Conservation (phyloP, 2,329 filamentous ascomycete genomes). For the Annulohypoxylon truncatum region DNA sequence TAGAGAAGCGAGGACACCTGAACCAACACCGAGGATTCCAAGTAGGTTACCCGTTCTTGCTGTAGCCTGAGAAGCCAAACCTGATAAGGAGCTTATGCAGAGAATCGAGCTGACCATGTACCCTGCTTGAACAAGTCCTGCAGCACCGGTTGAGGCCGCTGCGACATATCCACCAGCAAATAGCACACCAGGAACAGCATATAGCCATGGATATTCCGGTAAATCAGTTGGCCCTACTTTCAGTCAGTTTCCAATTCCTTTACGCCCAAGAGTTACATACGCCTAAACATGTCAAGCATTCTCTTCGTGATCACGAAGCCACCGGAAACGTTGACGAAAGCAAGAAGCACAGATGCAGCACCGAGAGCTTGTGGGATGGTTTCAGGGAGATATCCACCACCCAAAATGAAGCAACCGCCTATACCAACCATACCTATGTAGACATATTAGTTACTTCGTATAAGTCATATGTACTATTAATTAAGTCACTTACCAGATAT, state of each 20-base stretch:
- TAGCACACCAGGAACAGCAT: slow-evolving; percentile 78
- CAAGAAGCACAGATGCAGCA: slow-evolving; percentile 81
- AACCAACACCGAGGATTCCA: slow-evolving; percentile 85
- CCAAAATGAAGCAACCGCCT: slow-evolving; percentile 89
- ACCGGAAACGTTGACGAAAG: slow-evolving; percentile 89
- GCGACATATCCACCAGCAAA: slow-evolving; percentile 86
- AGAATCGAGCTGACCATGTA: slow-evolving; percentile 87
- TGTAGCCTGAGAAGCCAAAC: slow-evolving; percentile 83
- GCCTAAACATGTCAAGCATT: slow-evolving; percentile 93
- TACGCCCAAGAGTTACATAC: slow-evolving; percentile 54
- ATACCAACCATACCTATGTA: slow-evolving; percentile 85
- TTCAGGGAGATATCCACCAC: slow-evolving; percentile 80
- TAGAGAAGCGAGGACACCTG: slow-evolving; percentile 85
- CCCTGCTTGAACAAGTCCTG: slow-evolving; percentile 86
- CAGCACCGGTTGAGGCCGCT: slow-evolving; percentile 83
- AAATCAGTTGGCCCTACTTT: slow-evolving; percentile 78
- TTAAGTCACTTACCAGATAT: slow-evolving; percentile 71
- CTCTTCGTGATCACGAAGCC: slow-evolving; percentile 93
- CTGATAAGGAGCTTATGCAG: slow-evolving; percentile 86
- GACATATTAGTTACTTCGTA: slow-evolving; percentile 31
- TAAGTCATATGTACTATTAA: not conserved
- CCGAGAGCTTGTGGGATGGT: slow-evolving; percentile 84
- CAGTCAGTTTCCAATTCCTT: slow-evolving; percentile 44
- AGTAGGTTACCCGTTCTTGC: slow-evolving; percentile 87
- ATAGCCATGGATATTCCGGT: slow-evolving; percentile 88